Percentiles rank a stretch among this genome's conserved stretches.
phyloP scores from a whole-genome alignment of 106 monocot genomes.

The Platanthera zijinensis region DNA sequence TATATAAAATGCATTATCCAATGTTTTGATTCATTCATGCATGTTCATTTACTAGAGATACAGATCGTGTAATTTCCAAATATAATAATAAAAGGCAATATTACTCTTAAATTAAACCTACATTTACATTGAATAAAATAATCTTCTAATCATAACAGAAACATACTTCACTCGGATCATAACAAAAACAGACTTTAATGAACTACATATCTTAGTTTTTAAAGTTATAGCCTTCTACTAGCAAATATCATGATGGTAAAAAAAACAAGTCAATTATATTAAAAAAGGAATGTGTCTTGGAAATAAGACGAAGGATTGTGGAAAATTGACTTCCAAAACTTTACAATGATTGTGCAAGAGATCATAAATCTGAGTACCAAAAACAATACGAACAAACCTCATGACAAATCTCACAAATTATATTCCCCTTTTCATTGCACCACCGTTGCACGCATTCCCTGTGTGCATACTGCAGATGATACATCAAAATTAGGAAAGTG shows the following conservation, averaged over 20 bases:
- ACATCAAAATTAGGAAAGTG: not conserved
- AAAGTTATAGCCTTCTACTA: not conserved
- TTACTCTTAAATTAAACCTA: not conserved
- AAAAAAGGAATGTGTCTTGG: not conserved
- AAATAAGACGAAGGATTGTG: not conserved
- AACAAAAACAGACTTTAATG: not conserved
- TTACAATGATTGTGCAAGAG: not conserved
- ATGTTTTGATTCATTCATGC: not conserved
- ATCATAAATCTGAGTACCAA: not conserved
- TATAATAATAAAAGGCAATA: not conserved
- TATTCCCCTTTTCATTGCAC: constrained; percentile 96
- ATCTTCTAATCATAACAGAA: not conserved
- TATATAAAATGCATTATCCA: not conserved
- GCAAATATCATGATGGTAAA: not conserved
- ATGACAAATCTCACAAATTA: constrained; percentile 91
- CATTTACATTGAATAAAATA: not conserved
- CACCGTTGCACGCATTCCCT: constrained; percentile 76
- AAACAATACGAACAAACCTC: constrained; percentile 39
- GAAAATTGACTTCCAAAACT: not conserved
- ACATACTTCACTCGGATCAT: not conserved
- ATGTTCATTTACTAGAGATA: no score
- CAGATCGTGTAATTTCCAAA: not conserved
- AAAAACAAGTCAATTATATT: not conserved
- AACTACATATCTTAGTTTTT: not conserved
- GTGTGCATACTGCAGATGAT: constrained; percentile 72